These are phyloP conservation scores for Marchantia polymorpha DNA, from an alignment of 225 moss, liverwort and hornwort species.

Conservation along the genomic window DNA sequence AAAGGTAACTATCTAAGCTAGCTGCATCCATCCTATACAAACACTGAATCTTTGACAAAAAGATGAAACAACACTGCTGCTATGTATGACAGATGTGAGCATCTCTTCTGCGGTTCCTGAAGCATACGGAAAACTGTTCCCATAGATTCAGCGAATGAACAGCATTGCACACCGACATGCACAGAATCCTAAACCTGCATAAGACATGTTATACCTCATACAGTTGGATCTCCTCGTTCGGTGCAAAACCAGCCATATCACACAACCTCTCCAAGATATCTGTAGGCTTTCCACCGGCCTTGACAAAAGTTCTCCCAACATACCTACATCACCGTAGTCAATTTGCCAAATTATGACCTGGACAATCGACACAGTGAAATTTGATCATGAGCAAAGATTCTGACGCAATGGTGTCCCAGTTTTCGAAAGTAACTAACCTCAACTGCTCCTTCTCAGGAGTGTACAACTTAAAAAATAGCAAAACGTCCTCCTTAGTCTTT, in stretches of 20 bases:
- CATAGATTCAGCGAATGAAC: too few species aligned
- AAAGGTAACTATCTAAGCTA: neutral
- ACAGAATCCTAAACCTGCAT: neutral
- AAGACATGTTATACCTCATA: slow-evolving; percentile 54
- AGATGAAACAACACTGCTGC: too few species aligned
- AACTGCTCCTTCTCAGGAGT: slow-evolving; percentile 68
- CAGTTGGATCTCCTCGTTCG: slow-evolving; percentile 56
- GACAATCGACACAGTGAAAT: neutral
- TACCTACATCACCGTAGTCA: slow-evolving; percentile 45
- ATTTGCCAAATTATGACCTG: neutral
- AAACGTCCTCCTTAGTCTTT: slow-evolving; percentile 68
- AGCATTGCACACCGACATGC: too few species aligned
- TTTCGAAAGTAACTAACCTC: slow-evolving; percentile 38
- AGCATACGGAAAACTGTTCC: too few species aligned
- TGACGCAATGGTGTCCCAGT: too few species aligned
- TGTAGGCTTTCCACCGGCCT: slow-evolving; percentile 60
- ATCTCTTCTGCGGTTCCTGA: too few species aligned
- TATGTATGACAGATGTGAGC: too few species aligned
- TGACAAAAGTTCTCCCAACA: slow-evolving; percentile 74
- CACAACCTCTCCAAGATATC: slow-evolving; percentile 69
- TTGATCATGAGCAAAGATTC: neutral
- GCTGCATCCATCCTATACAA: too few species aligned
- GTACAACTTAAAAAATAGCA: slow-evolving; percentile 80
- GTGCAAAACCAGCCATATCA: slow-evolving; percentile 71
- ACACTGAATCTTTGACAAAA: too few species aligned